phyloP scores from a whole-genome alignment of 2,329 filamentous ascomycete species.

The Venturia asperata region DNA sequence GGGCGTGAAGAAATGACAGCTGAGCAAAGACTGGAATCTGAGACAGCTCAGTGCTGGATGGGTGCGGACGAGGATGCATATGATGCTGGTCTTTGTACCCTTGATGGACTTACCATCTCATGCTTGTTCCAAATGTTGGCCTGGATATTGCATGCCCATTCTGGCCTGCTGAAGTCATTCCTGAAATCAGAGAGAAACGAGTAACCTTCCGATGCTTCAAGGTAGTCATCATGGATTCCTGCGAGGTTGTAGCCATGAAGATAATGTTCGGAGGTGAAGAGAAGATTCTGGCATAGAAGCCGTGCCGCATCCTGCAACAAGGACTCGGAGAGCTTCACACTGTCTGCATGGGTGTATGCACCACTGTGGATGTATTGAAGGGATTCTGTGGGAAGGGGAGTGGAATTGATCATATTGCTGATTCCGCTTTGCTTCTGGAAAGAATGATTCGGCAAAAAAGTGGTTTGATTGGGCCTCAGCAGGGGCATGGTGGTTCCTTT shows the following conservation, averaged over 20 bases:
- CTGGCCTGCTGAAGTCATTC: slow-evolving; percentile 2
- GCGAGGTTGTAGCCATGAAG: neutral
- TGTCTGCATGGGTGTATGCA: slow-evolving; percentile 12
- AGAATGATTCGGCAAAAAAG: neutral
- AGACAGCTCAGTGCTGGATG: too few species aligned
- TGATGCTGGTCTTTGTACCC: neutral
- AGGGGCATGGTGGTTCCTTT: slow-evolving; percentile 8
- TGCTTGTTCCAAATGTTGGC: neutral
- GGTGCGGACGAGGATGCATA: neutral
- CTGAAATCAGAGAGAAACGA: slow-evolving; percentile 1
- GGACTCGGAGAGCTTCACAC: slow-evolving; percentile 1
- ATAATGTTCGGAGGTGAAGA: neutral
- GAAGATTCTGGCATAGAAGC: slow-evolving; percentile 4
- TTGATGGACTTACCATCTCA: neutral
- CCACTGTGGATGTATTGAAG: slow-evolving; percentile 7
- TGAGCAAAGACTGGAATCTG: neutral
- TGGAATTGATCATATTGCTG: neutral
- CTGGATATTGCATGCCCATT: slow-evolving; percentile 1
- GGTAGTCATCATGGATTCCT: neutral
- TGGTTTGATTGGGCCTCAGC: neutral
- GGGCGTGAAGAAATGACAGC: neutral
- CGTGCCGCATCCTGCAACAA: neutral
- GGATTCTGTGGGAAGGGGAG: neutral
- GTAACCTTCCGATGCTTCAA: neutral
- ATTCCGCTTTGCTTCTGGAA: neutral